Evolutionary conservation across 805 yeast species (phyloP), one percentile per base, ranked within the genome.

Genomic region (Starmerella riodocensis): DNA sequence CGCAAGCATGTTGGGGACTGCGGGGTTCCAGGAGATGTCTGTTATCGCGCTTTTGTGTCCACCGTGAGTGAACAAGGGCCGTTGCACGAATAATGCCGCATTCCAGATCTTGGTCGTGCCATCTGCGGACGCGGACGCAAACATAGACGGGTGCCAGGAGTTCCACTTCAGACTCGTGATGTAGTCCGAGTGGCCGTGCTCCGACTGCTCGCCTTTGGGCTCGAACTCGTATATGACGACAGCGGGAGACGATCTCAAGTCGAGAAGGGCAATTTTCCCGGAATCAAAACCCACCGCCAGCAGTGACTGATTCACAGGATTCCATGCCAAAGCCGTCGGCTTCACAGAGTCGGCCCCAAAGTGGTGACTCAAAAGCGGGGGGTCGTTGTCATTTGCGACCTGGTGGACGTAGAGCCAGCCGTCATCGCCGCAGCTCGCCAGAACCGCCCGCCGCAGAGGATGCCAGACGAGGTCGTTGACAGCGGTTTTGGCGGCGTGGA

Each of bases 11-110:
- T 78, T 71, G 4, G 74, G 71, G 41, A 73, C 80, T 42, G 74
- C 74, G 0, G 74, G 70, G 41, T 81, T 79, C 96, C 96, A 86
- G 25, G 74, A 69, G 22, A 84, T 60, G 51, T 85, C 96, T 48
- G 78, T 80, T 3, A 86, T 82, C 3, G 88, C 85, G n/a, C 78
- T 63, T 70, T 78, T 69, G 57, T 86, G 97, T 0, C 96, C 96
- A 3, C 76, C 78, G 58, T 86, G 97, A 3, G 67, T 65, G 53
- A 86, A 85, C 6, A 73, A 32, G 43, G 20, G 52, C 45, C 6
- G 47, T 34, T 30, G 42, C 38, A 16, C 26, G 21, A 29, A 30
- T 12, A 20, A 20, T 23, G 46, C 45, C 6, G 49, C 40, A 32
- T 55, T 51, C 58, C 59, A 55, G 3, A 55, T 23, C 16, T 29